Percentiles rank a stretch among this genome's conserved stretches.
These are phyloP conservation scores for Cylindrodendrum hubeiense DNA, from an alignment of 2,329 filamentous ascomycete genomes.

Conservation along the genomic window DNA sequence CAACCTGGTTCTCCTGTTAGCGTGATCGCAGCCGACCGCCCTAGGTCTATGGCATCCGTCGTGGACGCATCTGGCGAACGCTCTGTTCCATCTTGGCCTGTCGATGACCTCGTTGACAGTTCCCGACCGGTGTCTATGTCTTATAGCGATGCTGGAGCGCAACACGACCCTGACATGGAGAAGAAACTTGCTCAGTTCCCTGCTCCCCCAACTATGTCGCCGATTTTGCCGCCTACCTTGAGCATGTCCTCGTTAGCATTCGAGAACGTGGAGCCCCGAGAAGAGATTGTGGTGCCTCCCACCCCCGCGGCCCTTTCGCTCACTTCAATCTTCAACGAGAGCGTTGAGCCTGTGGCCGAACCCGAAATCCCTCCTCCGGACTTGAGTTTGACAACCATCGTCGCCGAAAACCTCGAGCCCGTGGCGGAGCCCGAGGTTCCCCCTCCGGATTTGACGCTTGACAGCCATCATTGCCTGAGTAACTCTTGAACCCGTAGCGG, in stretches of 20 bases:
- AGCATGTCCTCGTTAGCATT: constrained; percentile 59
- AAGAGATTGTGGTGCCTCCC: constrained; percentile 49
- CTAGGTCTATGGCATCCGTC: constrained; percentile 58
- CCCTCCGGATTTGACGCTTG: constrained; percentile 42
- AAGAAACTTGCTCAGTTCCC: constrained; percentile 68
- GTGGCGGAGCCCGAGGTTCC: constrained; percentile 40
- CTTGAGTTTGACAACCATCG: constrained; percentile 44
- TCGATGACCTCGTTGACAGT: constrained; percentile 40
- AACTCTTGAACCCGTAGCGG: constrained; percentile 47
- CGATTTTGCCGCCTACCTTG: constrained; percentile 52
- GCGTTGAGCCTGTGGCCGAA: constrained; percentile 53
- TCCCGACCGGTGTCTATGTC: constrained; percentile 63
- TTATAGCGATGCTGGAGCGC: constrained; percentile 66
- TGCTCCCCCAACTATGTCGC: constrained; percentile 59
- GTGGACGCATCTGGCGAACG: constrained; percentile 45
- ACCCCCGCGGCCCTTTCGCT: constrained; percentile 50
- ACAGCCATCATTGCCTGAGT: constrained; percentile 42
- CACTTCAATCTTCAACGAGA: constrained; percentile 51
- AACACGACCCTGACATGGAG: constrained; percentile 63
- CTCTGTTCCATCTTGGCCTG: constrained; percentile 41
- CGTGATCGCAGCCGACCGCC: constrained; percentile 49
- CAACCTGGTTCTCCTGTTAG: constrained; percentile 41
- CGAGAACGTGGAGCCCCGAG: constrained; percentile 58
- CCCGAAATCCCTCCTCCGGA: constrained; percentile 42
- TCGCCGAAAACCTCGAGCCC: constrained; percentile 46